Conservation (phyloP, 768 basidiomycete genomes). For the Rhodotorula paludigena region DNA sequence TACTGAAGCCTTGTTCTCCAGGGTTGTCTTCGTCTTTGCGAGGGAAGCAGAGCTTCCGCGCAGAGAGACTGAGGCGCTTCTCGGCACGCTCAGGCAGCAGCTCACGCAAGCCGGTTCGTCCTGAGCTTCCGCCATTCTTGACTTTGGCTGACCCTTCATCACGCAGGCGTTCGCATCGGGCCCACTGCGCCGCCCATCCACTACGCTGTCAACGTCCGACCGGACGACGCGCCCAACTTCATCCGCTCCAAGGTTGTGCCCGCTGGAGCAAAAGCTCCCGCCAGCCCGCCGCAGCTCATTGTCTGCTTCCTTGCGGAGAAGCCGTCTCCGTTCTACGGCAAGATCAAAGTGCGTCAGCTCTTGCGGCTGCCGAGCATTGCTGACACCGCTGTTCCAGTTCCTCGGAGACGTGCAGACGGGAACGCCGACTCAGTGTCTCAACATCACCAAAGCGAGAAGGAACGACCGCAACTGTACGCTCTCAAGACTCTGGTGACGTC, state of each 20-base stretch:
- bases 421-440: conserved; percentile 6
- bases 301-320: conserved; percentile 17
- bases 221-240: background rate
- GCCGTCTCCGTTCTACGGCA: conserved; percentile 4
- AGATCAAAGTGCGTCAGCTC: conserved; percentile 15
- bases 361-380: too few species aligned
- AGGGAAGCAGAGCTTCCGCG: background rate
- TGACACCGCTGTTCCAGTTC: background rate
- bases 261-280: too few species aligned
- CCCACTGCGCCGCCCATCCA: background rate
- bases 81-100: background rate
- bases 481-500: background rate
- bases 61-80: background rate
- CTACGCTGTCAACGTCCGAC: background rate
- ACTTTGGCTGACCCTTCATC: too few species aligned
- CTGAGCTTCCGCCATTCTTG: background rate
- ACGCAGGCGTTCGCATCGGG: background rate
- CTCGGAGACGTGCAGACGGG: conserved; percentile 13
- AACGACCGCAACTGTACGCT: background rate
- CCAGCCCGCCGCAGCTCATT: conserved; percentile 11
- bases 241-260: conserved; percentile 1
- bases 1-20: background rate
- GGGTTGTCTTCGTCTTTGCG: conserved; percentile 20
- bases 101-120: background rate
- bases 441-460: conserved; percentile 1